Evolutionary conservation across 1,284 basidiomycete genomes (phyloP).

Genomic region (Cutaneotrichosporon arboriforme): DNA sequence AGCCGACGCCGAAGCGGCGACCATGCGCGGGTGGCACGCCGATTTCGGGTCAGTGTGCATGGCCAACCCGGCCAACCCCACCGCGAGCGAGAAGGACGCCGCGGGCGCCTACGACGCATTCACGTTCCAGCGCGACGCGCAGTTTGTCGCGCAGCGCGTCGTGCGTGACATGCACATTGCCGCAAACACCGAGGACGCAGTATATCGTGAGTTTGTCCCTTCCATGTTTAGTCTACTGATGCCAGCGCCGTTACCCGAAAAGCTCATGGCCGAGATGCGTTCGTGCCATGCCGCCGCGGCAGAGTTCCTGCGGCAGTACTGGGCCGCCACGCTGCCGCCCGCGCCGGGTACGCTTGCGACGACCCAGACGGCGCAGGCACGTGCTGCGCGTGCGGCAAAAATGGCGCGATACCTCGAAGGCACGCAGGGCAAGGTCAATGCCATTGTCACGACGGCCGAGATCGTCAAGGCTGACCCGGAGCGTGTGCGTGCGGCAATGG

Average conservation of each 20-base stretch:
- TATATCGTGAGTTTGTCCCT: constrained; percentile 5
- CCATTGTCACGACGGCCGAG: constrained; percentile 62
- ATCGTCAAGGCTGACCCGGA: constrained; percentile 59
- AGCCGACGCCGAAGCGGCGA: constrained; percentile 15
- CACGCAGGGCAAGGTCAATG: constrained; percentile 73
- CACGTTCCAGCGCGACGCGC: constrained; percentile 30
- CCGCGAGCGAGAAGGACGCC: constrained; percentile 12
- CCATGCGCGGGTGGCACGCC: constrained; percentile 16
- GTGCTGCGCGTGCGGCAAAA: constrained; percentile 68
- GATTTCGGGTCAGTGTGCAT: constrained; percentile 31
- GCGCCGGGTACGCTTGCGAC: constrained; percentile 52
- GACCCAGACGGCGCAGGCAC: constrained; percentile 47
- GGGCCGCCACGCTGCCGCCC: constrained; percentile 79
- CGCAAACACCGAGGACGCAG: constrained; percentile 33
- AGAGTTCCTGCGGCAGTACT: constrained; percentile 94
- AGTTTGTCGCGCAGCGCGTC: constrained; percentile 27
- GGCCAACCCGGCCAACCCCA: constrained; percentile 25
- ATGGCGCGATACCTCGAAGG: constrained; percentile 75
- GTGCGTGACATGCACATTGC: constrained; percentile 36
- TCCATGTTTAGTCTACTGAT: constrained; percentile 5
- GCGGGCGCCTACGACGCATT: constrained; percentile 21
- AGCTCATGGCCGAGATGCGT: constrained; percentile 70
- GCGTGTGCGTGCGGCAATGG: constrained; percentile 67
- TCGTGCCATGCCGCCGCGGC: constrained; percentile 87
- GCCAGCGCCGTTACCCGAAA: constrained; percentile 73